Percentiles rank a stretch among this genome's conserved stretches.
Evolutionary conservation across 352 stramenopile genomes (phyloP).

Genomic region (Globisporangium cederbergense): DNA sequence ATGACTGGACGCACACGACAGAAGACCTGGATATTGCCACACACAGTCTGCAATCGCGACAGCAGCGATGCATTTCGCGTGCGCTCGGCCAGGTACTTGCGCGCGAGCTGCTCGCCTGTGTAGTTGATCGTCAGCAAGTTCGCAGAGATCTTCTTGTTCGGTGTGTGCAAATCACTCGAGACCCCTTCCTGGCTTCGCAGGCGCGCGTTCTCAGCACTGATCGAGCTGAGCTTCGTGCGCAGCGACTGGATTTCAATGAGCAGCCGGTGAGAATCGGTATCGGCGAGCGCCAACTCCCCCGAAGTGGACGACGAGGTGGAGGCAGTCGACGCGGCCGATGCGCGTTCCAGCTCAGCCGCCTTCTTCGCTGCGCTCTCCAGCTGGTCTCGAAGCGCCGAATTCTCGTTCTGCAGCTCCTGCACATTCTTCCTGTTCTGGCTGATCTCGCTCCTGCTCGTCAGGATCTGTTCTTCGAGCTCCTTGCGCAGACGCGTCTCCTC

Average conservation of each 20-base stretch:
- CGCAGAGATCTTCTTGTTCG: slow-evolving; percentile 58
- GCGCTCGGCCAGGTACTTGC: slow-evolving; percentile 87
- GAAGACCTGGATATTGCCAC: slow-evolving; percentile 94
- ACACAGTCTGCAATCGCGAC: slow-evolving; percentile 82
- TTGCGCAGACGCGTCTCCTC: slow-evolving; percentile 31
- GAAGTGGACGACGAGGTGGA: slow-evolving; percentile 26
- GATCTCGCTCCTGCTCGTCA: slow-evolving; percentile 47
- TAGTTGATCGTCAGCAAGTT: slow-evolving; percentile 68
- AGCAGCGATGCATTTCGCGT: slow-evolving; percentile 75
- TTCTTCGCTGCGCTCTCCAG: slow-evolving; percentile 49
- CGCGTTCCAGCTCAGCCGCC: slow-evolving; percentile 40
- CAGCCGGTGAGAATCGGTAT: slow-evolving; percentile 22
- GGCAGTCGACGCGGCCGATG: slow-evolving; percentile 30
- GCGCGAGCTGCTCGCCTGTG: slow-evolving; percentile 63
- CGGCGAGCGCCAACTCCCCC: slow-evolving; percentile 12
- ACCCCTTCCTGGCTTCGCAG: slow-evolving; percentile 49
- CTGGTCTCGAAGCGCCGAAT: slow-evolving; percentile 45
- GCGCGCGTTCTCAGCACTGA: slow-evolving; percentile 55
- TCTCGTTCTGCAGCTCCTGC: slow-evolving; percentile 45
- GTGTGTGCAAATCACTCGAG: slow-evolving; percentile 17
- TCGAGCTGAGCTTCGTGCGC: slow-evolving; percentile 40
- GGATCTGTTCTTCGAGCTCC: slow-evolving; percentile 39
- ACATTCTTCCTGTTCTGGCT: slow-evolving; percentile 53
- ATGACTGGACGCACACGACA: slow-evolving; percentile 89
- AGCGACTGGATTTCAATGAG: slow-evolving; percentile 58